Base-by-base conservation (phyloP, 768 basidiomycete species). In the Myochromella boudieri region DNA sequence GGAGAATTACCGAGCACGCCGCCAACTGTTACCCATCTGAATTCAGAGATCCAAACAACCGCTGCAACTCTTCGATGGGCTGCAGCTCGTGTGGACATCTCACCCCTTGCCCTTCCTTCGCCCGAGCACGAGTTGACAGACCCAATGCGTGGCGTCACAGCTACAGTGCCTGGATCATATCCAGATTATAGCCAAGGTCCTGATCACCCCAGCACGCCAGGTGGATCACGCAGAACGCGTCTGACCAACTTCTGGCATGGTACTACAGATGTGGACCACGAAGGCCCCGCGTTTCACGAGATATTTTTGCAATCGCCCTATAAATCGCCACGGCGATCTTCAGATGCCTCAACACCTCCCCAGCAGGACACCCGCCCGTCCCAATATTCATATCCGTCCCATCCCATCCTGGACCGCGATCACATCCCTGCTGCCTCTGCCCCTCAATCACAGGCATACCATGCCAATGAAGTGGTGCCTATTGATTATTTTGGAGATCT, bases 91-190 rank as follows among this genome's bases (percentile, higher is more conserved):
- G 83, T 91, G 8, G 82, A 90, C 55, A 82, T 97, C 44, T 85
- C 91, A 0, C 94, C 94, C 0, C 74, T 97, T 20, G 84, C 90
- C 0, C 75, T 95, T 1, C 93, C 94, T 2, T 91, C 87, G 9
- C 94, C 94, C 0, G 94, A 97, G 60, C 84, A 88, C 55, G 94
- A 97, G 60, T 77, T 95, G 20, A 85, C 85, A 8, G 94, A 97
- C 65, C 94, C 94, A 0, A 84, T 97, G 82, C 82, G 88, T 28
- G 81, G 82, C 26, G 76, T 85, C 17, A 83, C 77, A 7, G 74
- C 86, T 20, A 70, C 80, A 7, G 77, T 87, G 34, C 85, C 87
- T 1, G 79, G 84, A 18, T 75, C 80, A 8, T 81, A 84, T 60
- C 71, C 72, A 27, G 65, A 62, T 22, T 46, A 20, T 22, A 48